phyloP scores from a whole-genome alignment of 805 yeast species.

The Starmerella kuoi region DNA sequence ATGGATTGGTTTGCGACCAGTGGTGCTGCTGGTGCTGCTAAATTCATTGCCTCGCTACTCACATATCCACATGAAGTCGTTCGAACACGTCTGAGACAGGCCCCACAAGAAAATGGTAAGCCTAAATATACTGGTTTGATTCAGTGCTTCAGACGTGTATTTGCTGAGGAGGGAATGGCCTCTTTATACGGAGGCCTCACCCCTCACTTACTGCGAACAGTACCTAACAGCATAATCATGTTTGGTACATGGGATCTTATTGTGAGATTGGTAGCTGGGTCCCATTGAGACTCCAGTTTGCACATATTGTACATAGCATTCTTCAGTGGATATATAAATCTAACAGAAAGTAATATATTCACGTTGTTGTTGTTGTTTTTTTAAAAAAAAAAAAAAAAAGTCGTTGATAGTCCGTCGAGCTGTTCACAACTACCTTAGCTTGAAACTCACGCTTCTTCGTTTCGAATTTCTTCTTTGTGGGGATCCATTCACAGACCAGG shows the following conservation, averaged over 20 bases:
- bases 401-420: too few relatives aligned
- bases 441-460: too few relatives aligned
- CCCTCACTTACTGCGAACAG: slow-evolving; percentile 91
- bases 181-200: slow-evolving; percentile 97
- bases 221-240: slow-evolving; percentile 96
- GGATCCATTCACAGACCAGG: too few relatives aligned
- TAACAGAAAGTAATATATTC: background rate
- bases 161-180: slow-evolving; percentile 82
- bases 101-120: slow-evolving; percentile 67
- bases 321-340: too few relatives aligned
- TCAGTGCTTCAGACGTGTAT: slow-evolving; percentile 74
- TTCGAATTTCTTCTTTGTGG: too few relatives aligned
- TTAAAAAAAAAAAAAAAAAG: too few relatives aligned
- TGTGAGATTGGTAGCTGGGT: slow-evolving; percentile 30
- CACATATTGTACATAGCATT: background rate
- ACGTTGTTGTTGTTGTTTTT: too few relatives aligned
- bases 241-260: slow-evolving; percentile 97
- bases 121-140: slow-evolving; percentile 82
- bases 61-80: slow-evolving; percentile 98
- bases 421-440: too few relatives aligned
- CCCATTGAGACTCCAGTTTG: background rate
- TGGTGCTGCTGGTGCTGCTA: slow-evolving; percentile 96
- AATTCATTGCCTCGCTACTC: slow-evolving; percentile 77
- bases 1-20: slow-evolving; percentile 91
- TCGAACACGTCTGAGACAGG: slow-evolving; percentile 89